Evolutionary conservation across 257 asterid species (phyloP).

Genomic region (Schizonepeta tenuifolia): DNA sequence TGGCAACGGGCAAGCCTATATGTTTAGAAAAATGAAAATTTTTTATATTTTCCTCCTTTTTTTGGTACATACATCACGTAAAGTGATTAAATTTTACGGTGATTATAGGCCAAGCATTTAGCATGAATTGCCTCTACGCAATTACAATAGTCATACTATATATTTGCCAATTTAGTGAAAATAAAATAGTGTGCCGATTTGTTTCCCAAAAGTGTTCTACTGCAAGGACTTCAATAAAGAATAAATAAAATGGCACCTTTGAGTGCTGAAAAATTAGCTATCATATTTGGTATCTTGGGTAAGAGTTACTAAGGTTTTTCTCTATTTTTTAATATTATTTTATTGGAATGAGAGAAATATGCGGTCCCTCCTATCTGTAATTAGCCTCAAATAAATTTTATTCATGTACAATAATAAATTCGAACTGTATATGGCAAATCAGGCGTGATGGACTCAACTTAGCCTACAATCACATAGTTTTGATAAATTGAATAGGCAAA

Average conservation of each 20-base stretch:
- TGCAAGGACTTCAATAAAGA: background rate
- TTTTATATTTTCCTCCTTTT: background rate
- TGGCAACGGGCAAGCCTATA: background rate
- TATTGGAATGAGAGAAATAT: too few relatives aligned
- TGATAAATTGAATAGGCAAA: too few relatives aligned
- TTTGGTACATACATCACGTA: background rate
- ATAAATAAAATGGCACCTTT: conserved; percentile 41
- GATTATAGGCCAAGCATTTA: conserved; percentile 30
- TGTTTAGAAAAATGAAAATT: background rate
- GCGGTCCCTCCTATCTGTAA: too few relatives aligned
- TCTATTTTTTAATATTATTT: too few relatives aligned
- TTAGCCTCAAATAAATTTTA: too few relatives aligned
- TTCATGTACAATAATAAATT: too few relatives aligned
- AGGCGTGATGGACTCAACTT: too few relatives aligned
- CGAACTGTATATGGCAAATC: too few relatives aligned
- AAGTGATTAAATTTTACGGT: background rate
- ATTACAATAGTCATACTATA: conserved; percentile 25
- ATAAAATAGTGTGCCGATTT: background rate
- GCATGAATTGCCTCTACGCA: conserved; percentile 33
- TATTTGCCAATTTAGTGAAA: conserved; percentile 20
- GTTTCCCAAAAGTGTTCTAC: background rate
- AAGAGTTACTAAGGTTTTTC: conserved; percentile 1
- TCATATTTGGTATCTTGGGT: conserved; percentile 69
- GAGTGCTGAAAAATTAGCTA: conserved; percentile 45
- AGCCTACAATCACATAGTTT: too few relatives aligned